Evolutionary conservation across 495 filamentous ascomycete genomes (phyloP), one percentile per base, ranked within the genome.

Genomic region (Echria macrotheca): DNA sequence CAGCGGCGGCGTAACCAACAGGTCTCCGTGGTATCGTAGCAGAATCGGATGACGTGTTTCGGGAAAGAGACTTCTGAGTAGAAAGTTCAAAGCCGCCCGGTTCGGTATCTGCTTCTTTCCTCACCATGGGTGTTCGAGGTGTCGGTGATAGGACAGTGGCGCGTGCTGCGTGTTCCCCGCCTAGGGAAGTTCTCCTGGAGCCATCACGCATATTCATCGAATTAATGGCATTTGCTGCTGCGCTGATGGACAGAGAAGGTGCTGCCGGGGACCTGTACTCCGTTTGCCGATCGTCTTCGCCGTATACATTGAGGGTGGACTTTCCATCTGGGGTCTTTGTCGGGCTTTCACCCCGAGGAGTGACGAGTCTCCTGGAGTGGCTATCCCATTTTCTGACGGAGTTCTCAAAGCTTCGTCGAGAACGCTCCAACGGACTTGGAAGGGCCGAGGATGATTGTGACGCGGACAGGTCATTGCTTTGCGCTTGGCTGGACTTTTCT

Each of bases 141-240:
- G 52, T 59, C 31, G 39, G 36, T 4, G 54, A 54, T 5, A 46
- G 50, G 5, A 31, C 19, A 4, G 12, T 12, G 6, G 19, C 29
- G 10, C 44, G 44, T 14, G 19, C 10, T 25, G 11, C 18, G 7
- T 18, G 28, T 32, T 46, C 44, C 4, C 11, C 31, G 12, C 36
- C 44, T 18, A 11, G 44, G 4, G 31, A 14, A 12, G 29, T 10
- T 2, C 5, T 28, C 6, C 14, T 33, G 11, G 21, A 9, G 29
- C 19, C 19, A 10, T 46, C 44, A 44, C 57, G 59, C 19, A 65
- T 40, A 10, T 54, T 40, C 33, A 65, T 44, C 11, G 68, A 59
- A 25, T 59, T 69, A 24, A 76, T 40, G 1, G 73, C 73, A 33
- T 67, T 76, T 21, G 73, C 71, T 5, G 73, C 73, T 32, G 73